Conservation (phyloP, 2,329 filamentous ascomycete species). For the Xylariomycetidae sp. region DNA sequence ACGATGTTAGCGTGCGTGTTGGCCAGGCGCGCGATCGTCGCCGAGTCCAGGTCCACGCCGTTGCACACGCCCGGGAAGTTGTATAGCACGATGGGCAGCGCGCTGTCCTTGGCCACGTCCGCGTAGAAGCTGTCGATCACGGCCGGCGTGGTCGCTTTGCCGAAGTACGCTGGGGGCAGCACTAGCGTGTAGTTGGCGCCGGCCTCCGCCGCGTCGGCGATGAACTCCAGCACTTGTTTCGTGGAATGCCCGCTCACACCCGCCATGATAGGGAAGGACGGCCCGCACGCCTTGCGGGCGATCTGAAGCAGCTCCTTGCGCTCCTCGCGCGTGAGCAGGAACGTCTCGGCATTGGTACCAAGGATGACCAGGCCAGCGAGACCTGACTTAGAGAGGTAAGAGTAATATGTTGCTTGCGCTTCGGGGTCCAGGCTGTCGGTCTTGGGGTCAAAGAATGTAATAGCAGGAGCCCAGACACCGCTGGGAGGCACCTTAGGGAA, state of each 20-base stretch:
- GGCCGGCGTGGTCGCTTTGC: conserved; percentile 50
- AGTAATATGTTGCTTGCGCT: conserved; percentile 42
- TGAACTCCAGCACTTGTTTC: conserved; percentile 54
- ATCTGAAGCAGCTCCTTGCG: conserved; percentile 48
- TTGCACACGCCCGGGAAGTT: conserved; percentile 66
- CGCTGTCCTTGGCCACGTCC: conserved; percentile 45
- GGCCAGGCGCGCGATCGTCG: conserved; percentile 50
- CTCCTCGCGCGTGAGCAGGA: conserved; percentile 51
- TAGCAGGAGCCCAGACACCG: conserved; percentile 42
- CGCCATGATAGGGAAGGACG: conserved; percentile 53
- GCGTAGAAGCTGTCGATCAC: conserved; percentile 55
- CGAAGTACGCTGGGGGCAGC: conserved; percentile 59
- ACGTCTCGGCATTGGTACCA: conserved; percentile 31
- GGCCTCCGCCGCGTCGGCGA: conserved; percentile 51
- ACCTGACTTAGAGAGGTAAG: conserved; percentile 37
- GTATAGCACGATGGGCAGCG: conserved; percentile 57
- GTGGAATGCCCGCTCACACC: conserved; percentile 61
- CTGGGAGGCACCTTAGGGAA: conserved; percentile 25
- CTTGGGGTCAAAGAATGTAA: conserved; percentile 46
- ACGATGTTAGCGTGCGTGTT: conserved; percentile 47
- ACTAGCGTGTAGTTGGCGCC: conserved; percentile 58
- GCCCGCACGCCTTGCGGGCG: conserved; percentile 47
- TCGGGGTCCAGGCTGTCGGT: conserved; percentile 40
- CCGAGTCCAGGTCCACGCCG: conserved; percentile 62
- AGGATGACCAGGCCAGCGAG: conserved; percentile 28